Base-by-base conservation (phyloP, 2,329 filamentous ascomycete species). In the Tolypocladium sp. region DNA sequence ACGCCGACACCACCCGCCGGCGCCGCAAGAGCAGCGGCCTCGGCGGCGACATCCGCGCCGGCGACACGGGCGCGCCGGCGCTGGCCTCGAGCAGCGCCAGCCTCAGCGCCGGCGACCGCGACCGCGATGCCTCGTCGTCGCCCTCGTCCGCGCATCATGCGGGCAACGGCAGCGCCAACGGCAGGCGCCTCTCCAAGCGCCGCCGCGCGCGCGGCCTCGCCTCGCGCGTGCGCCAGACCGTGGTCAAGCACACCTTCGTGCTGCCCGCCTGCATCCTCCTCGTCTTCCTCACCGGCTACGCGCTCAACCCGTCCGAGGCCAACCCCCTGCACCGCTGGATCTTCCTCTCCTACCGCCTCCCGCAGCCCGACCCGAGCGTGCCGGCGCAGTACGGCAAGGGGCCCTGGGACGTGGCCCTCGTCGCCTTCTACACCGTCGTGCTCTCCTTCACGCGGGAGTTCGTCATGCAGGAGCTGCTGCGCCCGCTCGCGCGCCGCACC, bases 401-500 rank as follows among this genome's bases (percentile, higher is more conserved):
- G n/a, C 80, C 75, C 46, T 89, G 87, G 78, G 92, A 97, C 71
- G 79, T 96, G 58, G 89, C 89, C 51, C 93, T 97, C 68, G 90
- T 97, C 58, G 77, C 79, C 60, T 97, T 97, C 77, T 97, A 97
- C 76, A 93, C 85, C 46, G 78, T 97, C 59, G 88, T 97, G 27
- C 82, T 97, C 61, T 92, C 90, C 62, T 97, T 97, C 73, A 96
- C 91, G 13, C 90, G 92, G 70, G 92, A 97, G 73, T 96, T 96
- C 74, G 82, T 96, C 76, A 97, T 96, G 92, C 92, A 96, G 76
- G 87, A 91, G 68, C 68, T 96, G 56, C 84, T 97, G 60, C 85
- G 87, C 15, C 92, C 92, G 0, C 78, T 92, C 62, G 91, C 91
- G 7, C 79, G 84, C 51, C 80, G 78, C 65, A 85, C 79, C 58